Conservation (phyloP, 2,329 filamentous ascomycete genomes). For the Aspergillus sp. region DNA sequence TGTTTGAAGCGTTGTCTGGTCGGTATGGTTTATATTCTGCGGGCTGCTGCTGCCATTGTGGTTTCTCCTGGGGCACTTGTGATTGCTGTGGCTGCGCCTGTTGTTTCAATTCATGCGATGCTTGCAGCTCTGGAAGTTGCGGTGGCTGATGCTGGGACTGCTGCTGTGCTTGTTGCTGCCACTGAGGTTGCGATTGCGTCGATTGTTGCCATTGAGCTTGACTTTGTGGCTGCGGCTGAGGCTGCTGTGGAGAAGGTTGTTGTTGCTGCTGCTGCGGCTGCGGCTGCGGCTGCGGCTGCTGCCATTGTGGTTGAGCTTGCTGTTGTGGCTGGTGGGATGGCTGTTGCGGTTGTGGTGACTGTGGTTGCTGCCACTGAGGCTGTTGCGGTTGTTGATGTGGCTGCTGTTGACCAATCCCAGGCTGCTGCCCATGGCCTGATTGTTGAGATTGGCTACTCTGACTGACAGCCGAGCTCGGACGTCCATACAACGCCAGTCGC, state of each 20-base stretch:
- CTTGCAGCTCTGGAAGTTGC: not conserved
- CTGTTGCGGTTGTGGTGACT: not conserved
- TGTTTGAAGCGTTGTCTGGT: not conserved
- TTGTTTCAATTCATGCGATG: constrained; percentile 3
- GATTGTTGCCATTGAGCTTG: too few species aligned
- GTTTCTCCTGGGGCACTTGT: not conserved
- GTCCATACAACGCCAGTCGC: constrained; percentile 28
- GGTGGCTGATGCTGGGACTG: constrained; percentile 3
- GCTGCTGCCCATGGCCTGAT: constrained; percentile 11
- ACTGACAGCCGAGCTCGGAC: constrained; percentile 19
- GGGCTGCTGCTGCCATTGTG: constrained; percentile 5
- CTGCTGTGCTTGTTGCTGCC: not conserved
- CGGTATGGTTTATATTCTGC: constrained; percentile 2
- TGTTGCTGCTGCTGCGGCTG: constrained; percentile 1
- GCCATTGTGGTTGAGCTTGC: not conserved
- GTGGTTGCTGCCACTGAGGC: constrained; percentile 2
- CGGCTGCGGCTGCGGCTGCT: not conserved
- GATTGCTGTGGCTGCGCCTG: constrained; percentile 6
- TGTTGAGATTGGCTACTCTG: constrained; percentile 16
- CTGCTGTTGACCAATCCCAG: constrained; percentile 5
- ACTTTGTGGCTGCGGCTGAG: not conserved
- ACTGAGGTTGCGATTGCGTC: not conserved
- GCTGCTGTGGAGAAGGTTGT: not conserved
- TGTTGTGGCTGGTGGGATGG: constrained; percentile 8
- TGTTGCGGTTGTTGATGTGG: constrained; percentile 6